These are phyloP conservation scores for Neurospora pannonica DNA, from an alignment of 495 filamentous ascomycete genomes.

Conservation along the genomic window DNA sequence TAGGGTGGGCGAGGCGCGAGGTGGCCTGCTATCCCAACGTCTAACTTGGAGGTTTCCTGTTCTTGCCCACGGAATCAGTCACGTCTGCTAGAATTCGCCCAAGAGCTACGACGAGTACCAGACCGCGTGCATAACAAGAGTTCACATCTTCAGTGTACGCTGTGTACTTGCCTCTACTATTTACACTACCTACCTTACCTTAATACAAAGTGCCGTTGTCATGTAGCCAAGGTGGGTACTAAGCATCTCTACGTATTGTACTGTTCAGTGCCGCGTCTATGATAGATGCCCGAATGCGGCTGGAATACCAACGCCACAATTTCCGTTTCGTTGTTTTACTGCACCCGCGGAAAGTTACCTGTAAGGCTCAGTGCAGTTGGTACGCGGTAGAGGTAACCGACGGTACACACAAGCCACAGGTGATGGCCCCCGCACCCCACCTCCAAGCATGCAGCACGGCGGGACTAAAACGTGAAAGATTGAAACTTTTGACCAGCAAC, in stretches of 20 bases:
- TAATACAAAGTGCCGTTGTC: background rate
- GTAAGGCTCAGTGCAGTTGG: background rate
- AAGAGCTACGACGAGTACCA: background rate
- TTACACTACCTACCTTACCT: background rate
- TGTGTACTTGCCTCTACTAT: background rate
- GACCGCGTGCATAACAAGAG: background rate
- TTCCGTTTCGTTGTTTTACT: background rate
- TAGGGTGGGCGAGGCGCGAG: background rate
- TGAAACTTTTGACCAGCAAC: background rate
- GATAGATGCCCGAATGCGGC: background rate
- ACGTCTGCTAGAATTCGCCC: background rate
- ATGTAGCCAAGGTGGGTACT: background rate
- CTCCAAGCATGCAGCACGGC: background rate
- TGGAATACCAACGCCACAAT: background rate
- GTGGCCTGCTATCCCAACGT: background rate
- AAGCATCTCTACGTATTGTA: background rate
- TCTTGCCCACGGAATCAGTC: background rate
- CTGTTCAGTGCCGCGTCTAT: background rate
- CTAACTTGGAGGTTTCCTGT: background rate
- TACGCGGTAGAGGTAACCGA: background rate
- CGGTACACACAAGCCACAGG: background rate
- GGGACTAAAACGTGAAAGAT: background rate
- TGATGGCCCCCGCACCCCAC: background rate
- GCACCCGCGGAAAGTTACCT: background rate
- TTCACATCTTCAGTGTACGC: background rate